Base-by-base conservation (phyloP, 2,329 filamentous ascomycete species). In the Botryotinia narcissicola region DNA sequence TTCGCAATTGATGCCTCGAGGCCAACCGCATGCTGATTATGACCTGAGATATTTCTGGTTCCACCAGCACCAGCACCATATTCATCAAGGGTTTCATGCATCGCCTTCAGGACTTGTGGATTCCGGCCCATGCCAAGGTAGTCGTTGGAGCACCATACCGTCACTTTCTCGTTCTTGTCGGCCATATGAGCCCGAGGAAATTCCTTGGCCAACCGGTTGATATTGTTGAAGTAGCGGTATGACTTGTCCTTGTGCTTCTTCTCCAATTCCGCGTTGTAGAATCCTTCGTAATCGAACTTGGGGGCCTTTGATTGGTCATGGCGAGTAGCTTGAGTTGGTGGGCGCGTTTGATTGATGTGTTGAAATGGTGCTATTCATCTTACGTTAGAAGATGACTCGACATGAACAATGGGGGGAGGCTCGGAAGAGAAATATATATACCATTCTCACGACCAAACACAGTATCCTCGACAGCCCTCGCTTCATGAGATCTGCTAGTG, bases 201-300 rank as follows among this genome's bases (percentile, higher is more conserved):
- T 77, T 98, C 94, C 85, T 96, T 93, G 77, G 96, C 96, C 75
- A 99, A 88, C 51, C 96, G 94, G 82, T 99, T 99, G 90, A 99
- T 99, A 87, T 99, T 99, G 88, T 99, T 99, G 87, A 99, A 99
- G 86, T 98, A 98, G 81, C 96, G 93, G 86, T 99, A 99, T 70
- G 95, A 98, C 86, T 98, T 98, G 88, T 99, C 96, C 87, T 97
- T 95, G 88, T 97, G 96, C 86, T 99, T 99, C 89, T 98, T 98
- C 79, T 98, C 94, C 78, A 99, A 85, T 83, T 99, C 95, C 75
- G 86, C 86, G 77, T 91, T 85, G 85, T 98, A 99, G 84, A 98
- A 99, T 64, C 83, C 89, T 80, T 97, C 91, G 81, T 99, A 99
- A 83, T 98, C 88, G 83, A 98, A 99, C 80, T 91, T 93, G 74